These are phyloP conservation scores for Penicillium silybi DNA, from an alignment of 495 filamentous ascomycete genomes.

Conservation along the genomic window DNA sequence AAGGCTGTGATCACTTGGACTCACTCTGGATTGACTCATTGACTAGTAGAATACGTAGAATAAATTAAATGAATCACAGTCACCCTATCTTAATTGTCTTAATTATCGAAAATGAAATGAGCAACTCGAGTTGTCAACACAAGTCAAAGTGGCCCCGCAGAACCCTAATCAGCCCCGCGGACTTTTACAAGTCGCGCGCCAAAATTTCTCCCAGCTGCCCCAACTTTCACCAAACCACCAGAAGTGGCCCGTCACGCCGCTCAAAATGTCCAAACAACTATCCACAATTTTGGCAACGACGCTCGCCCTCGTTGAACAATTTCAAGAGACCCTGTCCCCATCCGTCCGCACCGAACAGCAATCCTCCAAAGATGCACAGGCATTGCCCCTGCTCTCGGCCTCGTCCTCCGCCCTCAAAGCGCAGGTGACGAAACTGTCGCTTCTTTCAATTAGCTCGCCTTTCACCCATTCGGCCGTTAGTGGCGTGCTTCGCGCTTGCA, in stretches of 20 bases:
- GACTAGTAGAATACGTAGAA: neutral
- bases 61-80: too few relatives aligned
- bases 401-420: slow-evolving; percentile 66
- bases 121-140: neutral
- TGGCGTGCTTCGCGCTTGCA: slow-evolving; percentile 62
- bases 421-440: slow-evolving; percentile 79
- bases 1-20: neutral
- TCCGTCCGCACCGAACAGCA: slow-evolving; percentile 19
- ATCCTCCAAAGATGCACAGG: slow-evolving; percentile 36
- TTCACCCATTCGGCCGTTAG: slow-evolving; percentile 74
- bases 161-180: slow-evolving; percentile 39
- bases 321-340: slow-evolving; percentile 34
- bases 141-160: slow-evolving; percentile 24
- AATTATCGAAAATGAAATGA: too few relatives aligned
- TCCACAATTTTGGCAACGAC: slow-evolving; percentile 27
- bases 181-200: slow-evolving; percentile 10
- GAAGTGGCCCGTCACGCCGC: neutral
- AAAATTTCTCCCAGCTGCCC: slow-evolving; percentile 27
- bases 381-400: slow-evolving; percentile 61
- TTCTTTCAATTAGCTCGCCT: slow-evolving; percentile 77
- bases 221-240: neutral
- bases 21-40: neutral
- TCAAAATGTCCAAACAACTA: slow-evolving; percentile 41
- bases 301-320: slow-evolving; percentile 32
- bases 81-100: too few relatives aligned